phyloP scores from a whole-genome alignment of 1,284 basidiomycete species.

The Apiotrichum sp. region DNA sequence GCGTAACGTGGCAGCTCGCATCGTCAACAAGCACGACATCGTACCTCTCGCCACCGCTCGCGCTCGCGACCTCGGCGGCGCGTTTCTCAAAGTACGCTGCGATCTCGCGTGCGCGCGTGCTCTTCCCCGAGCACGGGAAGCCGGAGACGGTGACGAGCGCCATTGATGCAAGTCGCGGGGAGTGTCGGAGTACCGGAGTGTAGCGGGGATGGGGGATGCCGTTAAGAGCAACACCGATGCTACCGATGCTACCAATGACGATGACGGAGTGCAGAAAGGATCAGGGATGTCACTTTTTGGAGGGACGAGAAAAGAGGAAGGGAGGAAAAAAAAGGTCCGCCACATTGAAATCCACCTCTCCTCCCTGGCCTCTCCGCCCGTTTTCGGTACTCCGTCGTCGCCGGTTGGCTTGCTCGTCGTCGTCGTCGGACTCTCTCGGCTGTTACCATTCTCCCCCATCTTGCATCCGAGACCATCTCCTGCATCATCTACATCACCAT shows the following conservation, averaged over 20 bases:
- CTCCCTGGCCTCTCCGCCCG: too few species aligned
- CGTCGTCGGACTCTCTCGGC: not conserved
- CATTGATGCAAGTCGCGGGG: constrained; percentile 53
- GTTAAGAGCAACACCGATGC: too few species aligned
- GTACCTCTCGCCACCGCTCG: constrained; percentile 48
- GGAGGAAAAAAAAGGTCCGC: too few species aligned
- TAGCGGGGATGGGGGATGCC: too few species aligned
- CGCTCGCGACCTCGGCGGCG: constrained; percentile 48
- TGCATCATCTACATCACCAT: not conserved
- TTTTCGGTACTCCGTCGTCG: too few species aligned
- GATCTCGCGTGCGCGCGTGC: constrained; percentile 64
- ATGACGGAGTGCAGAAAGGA: too few species aligned
- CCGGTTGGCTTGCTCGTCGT: too few species aligned
- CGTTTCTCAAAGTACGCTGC: constrained; percentile 56
- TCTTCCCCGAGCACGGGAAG: constrained; percentile 82
- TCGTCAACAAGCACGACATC: constrained; percentile 71
- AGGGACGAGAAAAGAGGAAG: too few species aligned
- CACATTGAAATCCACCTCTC: too few species aligned
- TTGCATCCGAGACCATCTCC: not conserved
- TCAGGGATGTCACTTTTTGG: too few species aligned
- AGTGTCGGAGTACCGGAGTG: too few species aligned
- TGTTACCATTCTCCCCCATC: not conserved
- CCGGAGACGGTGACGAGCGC: constrained; percentile 91
- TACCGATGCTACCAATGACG: too few species aligned
- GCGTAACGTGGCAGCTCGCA: constrained; percentile 60